These are phyloP conservation scores for Russula abietina DNA, from an alignment of 768 basidiomycete species.

Conservation along the genomic window DNA sequence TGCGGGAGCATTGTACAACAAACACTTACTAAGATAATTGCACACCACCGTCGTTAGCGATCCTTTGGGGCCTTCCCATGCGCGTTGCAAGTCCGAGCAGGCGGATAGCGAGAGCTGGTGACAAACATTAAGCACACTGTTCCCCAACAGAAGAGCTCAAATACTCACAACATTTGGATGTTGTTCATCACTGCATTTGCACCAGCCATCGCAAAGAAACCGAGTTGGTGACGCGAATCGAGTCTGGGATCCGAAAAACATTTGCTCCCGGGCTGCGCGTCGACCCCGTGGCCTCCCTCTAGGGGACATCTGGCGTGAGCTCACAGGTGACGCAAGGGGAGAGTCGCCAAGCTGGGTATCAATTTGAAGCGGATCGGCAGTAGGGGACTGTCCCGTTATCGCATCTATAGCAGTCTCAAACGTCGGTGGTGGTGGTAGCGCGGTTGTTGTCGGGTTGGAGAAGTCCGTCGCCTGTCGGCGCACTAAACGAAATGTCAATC, in stretches of 20 bases:
- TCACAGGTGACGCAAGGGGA: too few relatives aligned
- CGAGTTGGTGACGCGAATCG: slow-evolving; percentile 24
- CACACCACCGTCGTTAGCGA: slow-evolving; percentile 25
- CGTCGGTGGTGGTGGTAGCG: background rate
- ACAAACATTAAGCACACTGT: background rate
- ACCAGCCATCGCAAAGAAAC: slow-evolving; percentile 25
- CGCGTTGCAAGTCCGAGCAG: slow-evolving; percentile 26
- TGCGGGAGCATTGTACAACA: background rate
- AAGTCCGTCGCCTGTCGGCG: slow-evolving; percentile 12
- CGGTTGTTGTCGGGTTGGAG: background rate
- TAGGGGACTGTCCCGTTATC: background rate
- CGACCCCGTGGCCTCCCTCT: background rate
- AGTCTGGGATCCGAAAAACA: background rate
- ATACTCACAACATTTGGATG: slow-evolving; percentile 18
- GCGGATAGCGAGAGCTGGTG: slow-evolving; percentile 24
- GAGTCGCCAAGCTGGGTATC: background rate
- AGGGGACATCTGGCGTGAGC: too few relatives aligned
- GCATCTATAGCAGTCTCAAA: background rate
- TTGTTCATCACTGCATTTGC: background rate
- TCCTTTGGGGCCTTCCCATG: slow-evolving; percentile 26
- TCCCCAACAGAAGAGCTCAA: background rate
- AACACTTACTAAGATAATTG: slow-evolving; percentile 18
- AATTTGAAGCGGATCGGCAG: background rate
- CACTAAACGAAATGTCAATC: slow-evolving; percentile 3
- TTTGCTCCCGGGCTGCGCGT: background rate